Percentiles rank a stretch among this genome's conserved stretches.
Conservation (phyloP, 257 asterid species). For the Solanum microdontum region DNA sequence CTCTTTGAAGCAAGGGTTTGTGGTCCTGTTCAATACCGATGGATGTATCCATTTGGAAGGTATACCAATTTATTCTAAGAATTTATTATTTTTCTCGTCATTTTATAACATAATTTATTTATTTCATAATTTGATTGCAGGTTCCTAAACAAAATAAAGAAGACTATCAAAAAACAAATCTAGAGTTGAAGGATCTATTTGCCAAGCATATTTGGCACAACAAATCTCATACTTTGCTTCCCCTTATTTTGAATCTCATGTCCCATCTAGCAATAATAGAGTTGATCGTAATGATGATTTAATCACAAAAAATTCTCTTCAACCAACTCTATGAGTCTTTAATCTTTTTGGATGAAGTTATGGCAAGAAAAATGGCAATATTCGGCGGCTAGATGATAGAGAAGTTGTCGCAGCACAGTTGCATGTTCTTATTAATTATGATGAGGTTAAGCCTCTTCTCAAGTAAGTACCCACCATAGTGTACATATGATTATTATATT, state of each 20-base stretch:
- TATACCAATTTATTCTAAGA: neutral
- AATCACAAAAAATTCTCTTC: too few relatives aligned
- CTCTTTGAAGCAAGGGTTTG: neutral
- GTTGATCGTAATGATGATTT: too few relatives aligned
- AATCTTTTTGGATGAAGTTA: too few relatives aligned
- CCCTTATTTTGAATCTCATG: neutral
- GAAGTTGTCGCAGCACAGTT: too few relatives aligned
- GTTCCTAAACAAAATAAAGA: neutral
- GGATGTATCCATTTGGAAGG: neutral
- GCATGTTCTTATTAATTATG: too few relatives aligned
- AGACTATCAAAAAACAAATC: neutral
- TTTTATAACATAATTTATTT: neutral
- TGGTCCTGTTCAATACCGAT: neutral
- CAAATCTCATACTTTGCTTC: neutral
- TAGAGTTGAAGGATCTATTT: neutral
- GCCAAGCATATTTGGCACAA: neutral
- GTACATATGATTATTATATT: too few relatives aligned
- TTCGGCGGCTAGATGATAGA: too few relatives aligned
- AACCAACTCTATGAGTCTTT: too few relatives aligned
- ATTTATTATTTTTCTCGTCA: neutral
- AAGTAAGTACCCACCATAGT: neutral
- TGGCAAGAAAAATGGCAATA: too few relatives aligned
- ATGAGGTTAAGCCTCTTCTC: neutral
- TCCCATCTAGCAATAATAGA: too few relatives aligned
- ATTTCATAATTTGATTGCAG: neutral